Percentiles rank a stretch among this genome's conserved stretches.
Evolutionary conservation across 108 stramenopile genomes (phyloP).

Genomic region (Licmophora abbreviata): DNA sequence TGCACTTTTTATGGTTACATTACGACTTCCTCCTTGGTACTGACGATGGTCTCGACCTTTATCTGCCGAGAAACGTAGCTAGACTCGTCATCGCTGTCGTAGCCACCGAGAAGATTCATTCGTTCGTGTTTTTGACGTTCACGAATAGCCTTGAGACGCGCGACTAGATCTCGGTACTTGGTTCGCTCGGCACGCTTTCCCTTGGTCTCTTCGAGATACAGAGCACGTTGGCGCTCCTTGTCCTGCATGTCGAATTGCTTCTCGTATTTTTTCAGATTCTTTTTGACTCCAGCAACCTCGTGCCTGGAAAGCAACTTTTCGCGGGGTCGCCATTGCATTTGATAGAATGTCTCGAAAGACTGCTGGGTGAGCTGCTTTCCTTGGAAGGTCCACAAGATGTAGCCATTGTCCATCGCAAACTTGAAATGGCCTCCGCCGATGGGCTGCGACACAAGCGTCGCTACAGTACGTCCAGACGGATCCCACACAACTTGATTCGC

Average conservation of each 20-base stretch:
- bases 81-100: slow-evolving; percentile 78
- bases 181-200: slow-evolving; percentile 73
- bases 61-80: slow-evolving; percentile 58
- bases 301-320: slow-evolving; percentile 74
- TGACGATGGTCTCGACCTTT: slow-evolving; percentile 68
- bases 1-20: slow-evolving; percentile 18
- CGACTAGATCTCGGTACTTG: slow-evolving; percentile 52
- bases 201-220: slow-evolving; percentile 77
- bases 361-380: slow-evolving; percentile 80
- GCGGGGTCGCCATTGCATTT: slow-evolving; percentile 93
- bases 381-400: slow-evolving; percentile 93
- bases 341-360: slow-evolving; percentile 91
- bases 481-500: slow-evolving; percentile 93
- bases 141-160: slow-evolving; percentile 47
- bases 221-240: slow-evolving; percentile 72
- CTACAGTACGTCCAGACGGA: slow-evolving; percentile 85
- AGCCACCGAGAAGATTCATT: slow-evolving; percentile 63
- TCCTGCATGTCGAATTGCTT: slow-evolving; percentile 93
- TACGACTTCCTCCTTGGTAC: slow-evolving; percentile 79
- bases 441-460: slow-evolving; percentile 87
- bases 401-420: slow-evolving; percentile 96
- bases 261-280: slow-evolving; percentile 96
- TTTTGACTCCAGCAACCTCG: slow-evolving; percentile 73
- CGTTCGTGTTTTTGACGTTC: slow-evolving; percentile 51
- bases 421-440: slow-evolving; percentile 92